Conservation (phyloP, 2,329 filamentous ascomycete species). For the Colletotrichum magnum region DNA sequence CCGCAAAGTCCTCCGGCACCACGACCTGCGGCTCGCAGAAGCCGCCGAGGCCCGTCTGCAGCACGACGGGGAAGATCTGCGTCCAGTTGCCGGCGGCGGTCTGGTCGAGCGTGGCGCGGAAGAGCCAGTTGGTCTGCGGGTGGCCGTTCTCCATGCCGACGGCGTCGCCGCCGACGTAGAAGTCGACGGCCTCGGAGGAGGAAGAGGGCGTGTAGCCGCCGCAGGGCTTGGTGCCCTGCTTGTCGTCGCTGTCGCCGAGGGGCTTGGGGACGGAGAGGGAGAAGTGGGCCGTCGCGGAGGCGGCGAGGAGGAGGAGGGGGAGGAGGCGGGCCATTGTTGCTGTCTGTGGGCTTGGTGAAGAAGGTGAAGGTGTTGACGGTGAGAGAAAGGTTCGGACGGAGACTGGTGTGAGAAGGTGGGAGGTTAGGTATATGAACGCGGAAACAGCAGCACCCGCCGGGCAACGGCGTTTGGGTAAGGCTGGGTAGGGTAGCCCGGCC, state of each 20-base stretch:
- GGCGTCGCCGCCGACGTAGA: conserved; percentile 70
- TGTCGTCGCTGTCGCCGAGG: conserved; percentile 62
- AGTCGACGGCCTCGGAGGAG: conserved; percentile 57
- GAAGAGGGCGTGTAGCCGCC: conserved; percentile 67
- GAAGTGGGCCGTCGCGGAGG: conserved; percentile 67
- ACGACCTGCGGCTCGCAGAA: conserved; percentile 67
- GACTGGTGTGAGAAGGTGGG: neutral
- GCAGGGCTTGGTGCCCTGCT: conserved; percentile 64
- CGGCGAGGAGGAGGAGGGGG: conserved; percentile 54
- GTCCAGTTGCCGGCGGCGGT: conserved; percentile 66
- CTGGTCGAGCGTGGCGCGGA: conserved; percentile 69
- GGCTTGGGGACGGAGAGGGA: conserved; percentile 61
- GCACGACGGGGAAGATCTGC: conserved; percentile 66
- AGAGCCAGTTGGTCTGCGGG: conserved; percentile 68
- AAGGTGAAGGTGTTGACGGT: neutral
- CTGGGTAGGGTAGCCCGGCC: conserved; percentile 9
- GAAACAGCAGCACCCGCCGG: neutral
- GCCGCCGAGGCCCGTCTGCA: conserved; percentile 67
- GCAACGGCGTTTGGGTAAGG: conserved; percentile 7
- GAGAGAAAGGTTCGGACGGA: neutral
- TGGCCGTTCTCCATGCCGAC: conserved; percentile 65
- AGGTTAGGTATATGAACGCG: conserved; percentile 9
- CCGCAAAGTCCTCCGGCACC: conserved; percentile 63
- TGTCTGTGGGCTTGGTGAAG: neutral
- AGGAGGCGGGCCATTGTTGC: conserved; percentile 45